phyloP scores from a whole-genome alignment of 1,139 yeast genomes.

The Zygosaccharomyces pseudobailii region DNA sequence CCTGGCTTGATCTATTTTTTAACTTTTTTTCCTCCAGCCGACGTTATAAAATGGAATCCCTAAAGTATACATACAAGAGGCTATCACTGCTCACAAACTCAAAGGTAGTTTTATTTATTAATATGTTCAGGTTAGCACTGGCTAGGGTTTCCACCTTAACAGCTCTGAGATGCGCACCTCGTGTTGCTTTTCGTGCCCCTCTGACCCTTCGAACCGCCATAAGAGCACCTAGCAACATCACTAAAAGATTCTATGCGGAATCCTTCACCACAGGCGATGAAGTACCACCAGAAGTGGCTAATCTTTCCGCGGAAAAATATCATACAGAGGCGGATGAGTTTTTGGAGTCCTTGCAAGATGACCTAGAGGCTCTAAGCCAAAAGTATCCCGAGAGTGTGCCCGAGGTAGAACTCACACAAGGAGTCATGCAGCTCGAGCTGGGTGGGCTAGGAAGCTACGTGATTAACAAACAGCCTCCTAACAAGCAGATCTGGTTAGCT shows the following conservation, averaged over 20 bases:
- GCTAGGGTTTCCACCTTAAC: neutral
- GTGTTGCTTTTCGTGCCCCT: neutral
- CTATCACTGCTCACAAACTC: neutral
- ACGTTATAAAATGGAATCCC: neutral
- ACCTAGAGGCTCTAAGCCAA: slow-evolving; percentile 61
- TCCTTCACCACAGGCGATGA: slow-evolving; percentile 46
- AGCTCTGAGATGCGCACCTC: neutral
- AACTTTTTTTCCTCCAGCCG: slow-evolving; percentile 1
- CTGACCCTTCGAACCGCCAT: neutral
- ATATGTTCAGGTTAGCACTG: neutral
- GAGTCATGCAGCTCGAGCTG: slow-evolving; percentile 67
- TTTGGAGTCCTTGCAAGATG: slow-evolving; percentile 58
- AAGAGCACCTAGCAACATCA: neutral
- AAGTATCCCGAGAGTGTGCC: slow-evolving; percentile 45
- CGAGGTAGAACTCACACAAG: slow-evolving; percentile 79
- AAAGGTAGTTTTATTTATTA: neutral
- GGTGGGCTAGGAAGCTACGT: slow-evolving; percentile 77
- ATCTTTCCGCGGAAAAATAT: slow-evolving; percentile 47
- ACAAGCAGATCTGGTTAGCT: slow-evolving; percentile 87
- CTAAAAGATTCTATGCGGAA: slow-evolving; percentile 3
- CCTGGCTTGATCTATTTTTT: neutral
- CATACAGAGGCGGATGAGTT: slow-evolving; percentile 56
- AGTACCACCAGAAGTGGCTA: slow-evolving; percentile 48
- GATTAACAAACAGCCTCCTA: slow-evolving; percentile 90
- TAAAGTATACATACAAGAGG: neutral